Percentiles rank a stretch among this genome's conserved stretches.
Evolutionary conservation across 2,329 filamentous ascomycete species (phyloP).

Genomic region (Fusarium sacchari): DNA sequence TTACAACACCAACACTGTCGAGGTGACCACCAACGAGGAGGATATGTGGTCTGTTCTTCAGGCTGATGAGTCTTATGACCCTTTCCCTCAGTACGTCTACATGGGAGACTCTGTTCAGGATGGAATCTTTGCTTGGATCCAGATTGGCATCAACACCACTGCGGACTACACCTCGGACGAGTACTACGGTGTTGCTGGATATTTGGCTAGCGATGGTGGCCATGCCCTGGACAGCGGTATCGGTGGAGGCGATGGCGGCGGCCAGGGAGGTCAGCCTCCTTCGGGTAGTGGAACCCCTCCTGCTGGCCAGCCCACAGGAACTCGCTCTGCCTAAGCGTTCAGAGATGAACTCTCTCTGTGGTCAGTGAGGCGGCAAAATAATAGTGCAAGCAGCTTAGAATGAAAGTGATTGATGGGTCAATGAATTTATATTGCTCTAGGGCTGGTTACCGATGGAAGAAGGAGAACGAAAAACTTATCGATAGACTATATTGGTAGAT

Average conservation of each 20-base stretch:
- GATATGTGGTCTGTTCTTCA: constrained; percentile 12
- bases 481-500: not conserved
- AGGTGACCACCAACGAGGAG: not conserved
- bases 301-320: not conserved
- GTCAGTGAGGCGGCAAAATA: fast-evolving
- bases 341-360: fast-evolving
- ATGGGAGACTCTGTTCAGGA: constrained; percentile 1
- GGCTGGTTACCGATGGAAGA: not conserved
- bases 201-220: not conserved
- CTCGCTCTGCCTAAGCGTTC: not conserved
- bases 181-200: constrained; percentile 9
- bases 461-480: fast-evolving
- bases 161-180: not conserved
- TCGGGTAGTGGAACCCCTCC: constrained; percentile 1
- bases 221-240: constrained; percentile 6
- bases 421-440: fast-evolving
- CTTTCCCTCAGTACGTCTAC: constrained; percentile 12
- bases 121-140: constrained; percentile 14
- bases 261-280: not conserved
- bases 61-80: constrained; percentile 14
- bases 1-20: not conserved
- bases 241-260: not conserved
- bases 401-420: fast-evolving
- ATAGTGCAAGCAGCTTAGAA: not conserved
- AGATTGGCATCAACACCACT: constrained; percentile 5